A percentile compares a stretch with the other conserved stretches of the same genome.
These are phyloP conservation scores for Neospermospora avenae DNA, from an alignment of 2,329 filamentous ascomycete species.

Conservation along the genomic window DNA sequence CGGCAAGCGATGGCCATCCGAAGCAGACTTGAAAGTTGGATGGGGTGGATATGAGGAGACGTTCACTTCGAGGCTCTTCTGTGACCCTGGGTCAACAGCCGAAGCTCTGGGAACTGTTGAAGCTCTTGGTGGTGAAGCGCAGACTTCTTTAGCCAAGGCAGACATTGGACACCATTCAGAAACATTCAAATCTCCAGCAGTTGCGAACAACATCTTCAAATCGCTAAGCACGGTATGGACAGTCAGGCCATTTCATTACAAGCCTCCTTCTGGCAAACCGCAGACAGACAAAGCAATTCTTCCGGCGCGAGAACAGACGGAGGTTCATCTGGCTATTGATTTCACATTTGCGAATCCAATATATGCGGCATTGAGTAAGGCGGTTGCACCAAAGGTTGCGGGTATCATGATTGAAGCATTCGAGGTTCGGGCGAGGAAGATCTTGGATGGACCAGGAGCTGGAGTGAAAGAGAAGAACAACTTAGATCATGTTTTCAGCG, in stretches of 20 bases:
- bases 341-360: slow-evolving; percentile 89
- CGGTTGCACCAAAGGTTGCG: slow-evolving; percentile 80
- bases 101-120: slow-evolving; percentile 84
- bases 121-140: slow-evolving; percentile 63
- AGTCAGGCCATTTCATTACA: slow-evolving; percentile 49
- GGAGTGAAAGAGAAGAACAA: neutral
- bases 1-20: slow-evolving; percentile 59
- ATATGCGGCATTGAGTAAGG: slow-evolving; percentile 76
- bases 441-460: slow-evolving; percentile 41
- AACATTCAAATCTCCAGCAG: slow-evolving; percentile 36
- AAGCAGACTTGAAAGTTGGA: slow-evolving; percentile 78
- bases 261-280: slow-evolving; percentile 40
- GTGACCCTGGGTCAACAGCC: slow-evolving; percentile 67
- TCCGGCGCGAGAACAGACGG: slow-evolving; percentile 51
- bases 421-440: slow-evolving; percentile 69
- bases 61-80: slow-evolving; percentile 78
- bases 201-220: slow-evolving; percentile 57
- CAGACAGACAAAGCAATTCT: slow-evolving; percentile 29
- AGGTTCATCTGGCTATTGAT: slow-evolving; percentile 71
- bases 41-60: slow-evolving; percentile 81
- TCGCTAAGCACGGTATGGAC: slow-evolving; percentile 70
- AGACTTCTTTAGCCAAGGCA: slow-evolving; percentile 42
- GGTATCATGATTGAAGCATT: slow-evolving; percentile 91
- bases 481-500: neutral
- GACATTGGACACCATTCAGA: slow-evolving; percentile 42